Conservation (phyloP, 805 yeast genomes). For the Ogataea pignaliae region DNA sequence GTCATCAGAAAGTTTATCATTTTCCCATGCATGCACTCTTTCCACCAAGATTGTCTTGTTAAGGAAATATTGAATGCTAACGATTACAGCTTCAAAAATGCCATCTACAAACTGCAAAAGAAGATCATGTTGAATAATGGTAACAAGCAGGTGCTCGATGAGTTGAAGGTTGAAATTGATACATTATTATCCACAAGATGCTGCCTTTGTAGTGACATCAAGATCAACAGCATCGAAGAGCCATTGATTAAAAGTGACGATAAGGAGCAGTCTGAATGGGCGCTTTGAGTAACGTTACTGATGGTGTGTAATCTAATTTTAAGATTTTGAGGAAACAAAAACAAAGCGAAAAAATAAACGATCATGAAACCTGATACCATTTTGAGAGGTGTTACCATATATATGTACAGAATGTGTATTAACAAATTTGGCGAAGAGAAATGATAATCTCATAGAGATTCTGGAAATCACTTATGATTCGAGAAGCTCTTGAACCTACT, state of each 20-base stretch:
- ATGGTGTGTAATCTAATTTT: neutral
- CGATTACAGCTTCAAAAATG: slow-evolving; percentile 62
- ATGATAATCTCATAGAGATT: no score
- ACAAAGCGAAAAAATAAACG: neutral
- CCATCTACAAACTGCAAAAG: slow-evolving; percentile 51
- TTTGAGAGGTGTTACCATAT: neutral
- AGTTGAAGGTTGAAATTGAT: slow-evolving; percentile 48
- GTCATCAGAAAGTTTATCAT: slow-evolving; percentile 69
- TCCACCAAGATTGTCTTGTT: slow-evolving; percentile 85
- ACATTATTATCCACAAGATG: slow-evolving; percentile 59
- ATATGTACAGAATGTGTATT: neutral
- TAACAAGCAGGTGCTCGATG: slow-evolving; percentile 25
- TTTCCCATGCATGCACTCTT: slow-evolving; percentile 87
- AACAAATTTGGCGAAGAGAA: neutral
- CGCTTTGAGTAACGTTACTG: slow-evolving; percentile 23
- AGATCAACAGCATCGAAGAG: slow-evolving; percentile 64
- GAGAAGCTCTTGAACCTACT: neutral
- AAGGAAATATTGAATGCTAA: slow-evolving; percentile 54
- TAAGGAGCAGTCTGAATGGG: slow-evolving; percentile 45
- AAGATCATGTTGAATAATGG: slow-evolving; percentile 35
- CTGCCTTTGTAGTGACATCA: slow-evolving; percentile 69
- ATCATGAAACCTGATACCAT: no score
- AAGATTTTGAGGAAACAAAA: neutral
- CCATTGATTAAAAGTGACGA: slow-evolving; percentile 44
- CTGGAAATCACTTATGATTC: neutral